Conservation (phyloP, 2,329 filamentous ascomycete genomes). For the Monosporascus sp. region DNA sequence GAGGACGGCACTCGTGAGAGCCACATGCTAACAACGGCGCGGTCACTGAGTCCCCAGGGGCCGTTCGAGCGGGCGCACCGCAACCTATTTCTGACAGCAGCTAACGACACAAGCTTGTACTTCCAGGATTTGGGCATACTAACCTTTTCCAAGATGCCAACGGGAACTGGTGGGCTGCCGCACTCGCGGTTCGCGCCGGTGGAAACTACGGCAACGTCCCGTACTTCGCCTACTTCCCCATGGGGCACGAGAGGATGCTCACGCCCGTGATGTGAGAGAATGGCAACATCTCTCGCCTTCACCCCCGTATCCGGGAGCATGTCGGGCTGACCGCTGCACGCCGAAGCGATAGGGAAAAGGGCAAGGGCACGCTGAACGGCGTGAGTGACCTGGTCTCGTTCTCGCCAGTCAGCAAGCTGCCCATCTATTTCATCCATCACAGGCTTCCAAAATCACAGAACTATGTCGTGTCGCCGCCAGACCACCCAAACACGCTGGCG, state of each 20-base stretch:
- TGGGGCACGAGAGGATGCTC: conserved; percentile 9
- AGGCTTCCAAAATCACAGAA: not conserved
- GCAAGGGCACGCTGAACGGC: not conserved
- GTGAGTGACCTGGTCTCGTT: not conserved
- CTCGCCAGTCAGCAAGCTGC: not conserved
- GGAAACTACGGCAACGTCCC: conserved; percentile 4
- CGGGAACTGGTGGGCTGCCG: conserved; percentile 10
- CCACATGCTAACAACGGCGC: conserved; percentile 25
- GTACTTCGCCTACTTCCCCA: not conserved
- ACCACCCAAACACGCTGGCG: not conserved
- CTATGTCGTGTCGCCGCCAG: not conserved
- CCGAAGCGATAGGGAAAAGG: not conserved
- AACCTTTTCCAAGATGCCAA: conserved; percentile 9
- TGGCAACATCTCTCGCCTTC: not conserved
- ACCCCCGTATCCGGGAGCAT: not conserved
- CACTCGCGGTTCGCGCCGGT: conserved; percentile 4
- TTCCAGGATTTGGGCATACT: conserved; percentile 10
- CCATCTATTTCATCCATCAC: not conserved
- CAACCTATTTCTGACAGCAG: conserved; percentile 26
- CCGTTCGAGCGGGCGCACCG: conserved; percentile 19
- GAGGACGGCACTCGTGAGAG: conserved; percentile 32
- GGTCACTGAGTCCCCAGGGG: conserved; percentile 20
- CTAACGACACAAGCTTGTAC: conserved; percentile 6
- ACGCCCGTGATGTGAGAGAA: conserved; percentile 5
- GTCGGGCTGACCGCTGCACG: not conserved